Evolutionary conservation across 2,329 filamentous ascomycete genomes (phyloP), one percentile per base, ranked within the genome.

Genomic region (Phoma sp.): DNA sequence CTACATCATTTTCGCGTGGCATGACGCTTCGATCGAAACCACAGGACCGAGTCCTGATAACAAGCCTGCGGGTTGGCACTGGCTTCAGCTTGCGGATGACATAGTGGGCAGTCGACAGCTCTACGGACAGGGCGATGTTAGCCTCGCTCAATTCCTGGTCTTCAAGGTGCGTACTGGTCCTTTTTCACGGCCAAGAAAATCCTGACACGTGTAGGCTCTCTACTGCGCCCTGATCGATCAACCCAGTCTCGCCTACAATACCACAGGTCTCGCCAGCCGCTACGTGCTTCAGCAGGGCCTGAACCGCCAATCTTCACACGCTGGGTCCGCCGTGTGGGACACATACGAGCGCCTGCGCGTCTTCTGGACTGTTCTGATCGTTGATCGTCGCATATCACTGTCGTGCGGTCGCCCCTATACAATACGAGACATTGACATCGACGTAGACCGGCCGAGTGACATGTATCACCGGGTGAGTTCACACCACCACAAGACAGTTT

Each of bases 341-440:
- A 54, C 57, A 9, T 67, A 69, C 38, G 60, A 64, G 56, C 66
- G 63, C 8, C 53, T 68, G 32, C 65, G 63, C 37, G 59, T 69
- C 0, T 72, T 74, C 44, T 74, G 72, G 71, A 67, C 62, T 6
- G 41, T 70, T 1, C 64, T 67, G 22, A 58, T 68, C 15, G 35
- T 60, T 10, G 72, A 74, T 41, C 67, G 65, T 17, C 62, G 63
- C 7, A 71, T 73, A 35, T 67, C 71, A 0, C 45, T 72, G 12
- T 67, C 70, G 12, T 74, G 69, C 43, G 64, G 66, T 17, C 63
- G 71, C 17, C 72, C 72, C 1, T 69, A 69, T 29, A 62, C 64
- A 12, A 64, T 74, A 13, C 67, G 65, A 25, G 67, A 70, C 39
- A 29, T 51, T 2, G 71, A 73, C 21, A 60, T 71, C 8, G 58